Base-by-base conservation (phyloP, 148 eudicot genomes). In the Mesembryanthemum crystallinum region DNA sequence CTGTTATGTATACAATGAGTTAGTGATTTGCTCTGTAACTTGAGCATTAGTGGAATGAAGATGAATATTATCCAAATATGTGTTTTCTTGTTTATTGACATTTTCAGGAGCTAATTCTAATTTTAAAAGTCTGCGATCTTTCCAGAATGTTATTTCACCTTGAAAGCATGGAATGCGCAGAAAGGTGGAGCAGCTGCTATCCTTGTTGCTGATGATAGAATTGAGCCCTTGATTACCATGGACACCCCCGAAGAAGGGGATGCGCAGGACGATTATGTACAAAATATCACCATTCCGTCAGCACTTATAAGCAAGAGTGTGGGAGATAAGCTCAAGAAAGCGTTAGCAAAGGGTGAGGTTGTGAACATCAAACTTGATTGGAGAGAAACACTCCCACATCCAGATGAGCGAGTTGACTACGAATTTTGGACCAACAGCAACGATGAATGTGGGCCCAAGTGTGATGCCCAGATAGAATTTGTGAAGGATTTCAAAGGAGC, bases 391-490 rank as follows among this genome's bases (percentile, higher is more conserved):
- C 91, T 94, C 69, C 98, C 96, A 5, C 98, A 94, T 71, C 98
- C 98, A 4, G 98, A 94, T 83, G 98, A 94, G 21, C 88, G 97
- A 66, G 98, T 94, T 23, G 96, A 92, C 79, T 92, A 92, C 47
- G 98, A 94, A 84, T 87, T 92, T 43, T 94, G 98, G 98, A 94
- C 98, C 8, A 92, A 94, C 73, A 94, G 98, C 77, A 94, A 94
- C 30, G 97, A 92, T 61, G 98, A 94, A 73, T 94, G 98, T 52
- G 98, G 97, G 30, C 89, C 94, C 3, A 94, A 94, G 79, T 94
- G 98, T 64, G 91, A 94, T 43, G 86, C 83, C 55, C 98, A 90
- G 83, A 89, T 90, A n/a, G 84, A 88, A 13, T 94, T 92, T 85
- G 79, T 94, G 1, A 94, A 86, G 82, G 79, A 79, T 68, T 94